These are phyloP conservation scores for Penicillium hesseltinei DNA, from an alignment of 2,329 filamentous ascomycete genomes.

Conservation along the genomic window DNA sequence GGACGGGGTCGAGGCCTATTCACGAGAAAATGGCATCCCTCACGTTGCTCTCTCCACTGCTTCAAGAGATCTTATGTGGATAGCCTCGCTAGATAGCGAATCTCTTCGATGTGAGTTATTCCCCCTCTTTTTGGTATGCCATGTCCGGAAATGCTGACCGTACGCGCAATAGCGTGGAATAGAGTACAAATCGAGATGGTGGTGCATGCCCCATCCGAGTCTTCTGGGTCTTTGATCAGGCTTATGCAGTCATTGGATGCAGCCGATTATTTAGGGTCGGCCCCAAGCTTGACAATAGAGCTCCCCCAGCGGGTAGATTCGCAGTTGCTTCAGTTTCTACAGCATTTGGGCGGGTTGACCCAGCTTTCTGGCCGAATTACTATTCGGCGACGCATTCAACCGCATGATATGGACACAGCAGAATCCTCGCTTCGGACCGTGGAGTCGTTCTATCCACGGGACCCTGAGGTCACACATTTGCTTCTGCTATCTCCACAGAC, in stretches of 20 bases:
- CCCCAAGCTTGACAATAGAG: constrained; percentile 80
- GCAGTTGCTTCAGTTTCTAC: constrained; percentile 61
- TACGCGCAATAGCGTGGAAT: constrained; percentile 64
- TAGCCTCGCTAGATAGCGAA: constrained; percentile 71
- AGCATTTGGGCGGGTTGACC: constrained; percentile 67
- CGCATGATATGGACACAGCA: constrained; percentile 59
- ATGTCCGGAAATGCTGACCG: constrained; percentile 9
- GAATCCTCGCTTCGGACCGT: constrained; percentile 73
- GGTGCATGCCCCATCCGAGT: constrained; percentile 69
- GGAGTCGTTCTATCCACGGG: constrained; percentile 81
- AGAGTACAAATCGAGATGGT: constrained; percentile 76
- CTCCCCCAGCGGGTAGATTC: constrained; percentile 69
- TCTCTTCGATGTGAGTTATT: constrained; percentile 61
- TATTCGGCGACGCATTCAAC: constrained; percentile 70
- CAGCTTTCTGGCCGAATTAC: constrained; percentile 54
- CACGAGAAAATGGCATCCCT: constrained; percentile 54
- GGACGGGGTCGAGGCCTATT: constrained; percentile 57
- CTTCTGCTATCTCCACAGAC: constrained; percentile 79
- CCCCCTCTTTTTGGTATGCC: not conserved
- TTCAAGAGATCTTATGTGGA: constrained; percentile 66
- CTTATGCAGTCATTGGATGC: constrained; percentile 71
- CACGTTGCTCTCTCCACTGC: constrained; percentile 72
- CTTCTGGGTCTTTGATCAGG: constrained; percentile 72
- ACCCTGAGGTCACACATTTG: constrained; percentile 66
- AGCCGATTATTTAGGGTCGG: constrained; percentile 71